Base-by-base conservation (phyloP, 495 filamentous ascomycete genomes). In the Neurospora sp. region DNA sequence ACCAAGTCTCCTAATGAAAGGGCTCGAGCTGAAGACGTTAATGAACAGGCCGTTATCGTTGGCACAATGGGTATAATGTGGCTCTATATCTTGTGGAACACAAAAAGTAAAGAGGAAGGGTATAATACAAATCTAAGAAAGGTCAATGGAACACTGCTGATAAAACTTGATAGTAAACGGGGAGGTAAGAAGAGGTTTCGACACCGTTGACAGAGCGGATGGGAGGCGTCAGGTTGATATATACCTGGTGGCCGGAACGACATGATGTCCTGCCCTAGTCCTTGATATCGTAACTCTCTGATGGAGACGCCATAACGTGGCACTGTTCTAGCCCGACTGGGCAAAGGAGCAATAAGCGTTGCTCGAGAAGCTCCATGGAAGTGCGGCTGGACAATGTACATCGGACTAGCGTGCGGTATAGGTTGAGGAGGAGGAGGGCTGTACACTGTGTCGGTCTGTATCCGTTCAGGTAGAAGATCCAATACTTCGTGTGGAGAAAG, bases 191-290 rank as follows among this genome's bases (percentile, higher is more conserved):
- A 66, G 31, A 66, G 6, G 35, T 66, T 37, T 66, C 14, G 14
- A 27, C 5, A 35, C 53, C 31, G 12, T 66, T 35, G 27, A 27
- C n/a, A 9, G 27, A 37, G 12, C 2, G 14, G 27, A 37, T 66
- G 53, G 31, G 53, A 66, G 53, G 31, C 22, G 42, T 14, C 59
- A 59, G 41, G 46, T 41, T 74, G 68, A 76, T 75, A 76, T 75
- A 71, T 69, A 48, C 41, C 9, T 31, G 27, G n/a, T 46, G 40
- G 27, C 27, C 27, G 16, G 53, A 35, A 66, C 53, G 53, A 35
- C 53, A 16, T 8, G 3, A 35, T 37, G 27, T 66, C 16, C 27
- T 66, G 22, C 53, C 53, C 53, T 35, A 12, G 53, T 66, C 53
- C 53, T 37, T 66, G 53, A 35, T 18, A 66, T 66, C 27, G 22